Conservation (phyloP, 352 stramenopile genomes). For the Phytophthora nicotianae region DNA sequence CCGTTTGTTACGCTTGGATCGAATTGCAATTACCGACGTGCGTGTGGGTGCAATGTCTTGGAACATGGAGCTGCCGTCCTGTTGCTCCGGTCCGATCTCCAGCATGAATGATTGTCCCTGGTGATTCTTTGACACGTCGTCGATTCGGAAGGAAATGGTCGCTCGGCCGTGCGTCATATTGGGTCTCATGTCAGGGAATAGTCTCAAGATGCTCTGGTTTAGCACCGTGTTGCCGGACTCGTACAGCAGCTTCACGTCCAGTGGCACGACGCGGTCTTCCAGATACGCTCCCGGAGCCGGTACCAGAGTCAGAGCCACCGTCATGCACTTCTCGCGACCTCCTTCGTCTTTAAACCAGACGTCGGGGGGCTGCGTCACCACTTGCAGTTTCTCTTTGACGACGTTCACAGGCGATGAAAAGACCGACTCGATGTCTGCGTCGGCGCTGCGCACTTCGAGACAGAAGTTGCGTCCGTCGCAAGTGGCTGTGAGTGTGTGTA, state of each 20-base stretch:
- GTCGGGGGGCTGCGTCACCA: constrained; percentile 83
- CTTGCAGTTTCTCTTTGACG: constrained; percentile 79
- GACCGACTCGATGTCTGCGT: constrained; percentile 63
- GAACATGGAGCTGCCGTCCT: constrained; percentile 84
- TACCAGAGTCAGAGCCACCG: constrained; percentile 82
- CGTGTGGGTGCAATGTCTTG: constrained; percentile 90
- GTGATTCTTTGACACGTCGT: constrained; percentile 98
- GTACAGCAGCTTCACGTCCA: constrained; percentile 82
- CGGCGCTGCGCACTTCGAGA: constrained; percentile 58
- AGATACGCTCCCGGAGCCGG: constrained; percentile 67
- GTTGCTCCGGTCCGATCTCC: constrained; percentile 87
- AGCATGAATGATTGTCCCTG: constrained; percentile 95
- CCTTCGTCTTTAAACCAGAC: constrained; percentile 98
- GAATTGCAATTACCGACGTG: constrained; percentile 91
- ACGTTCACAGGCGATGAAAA: constrained; percentile 69
- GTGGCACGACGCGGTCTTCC: constrained; percentile 77
- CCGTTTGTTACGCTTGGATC: constrained; percentile 95
- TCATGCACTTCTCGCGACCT: constrained; percentile 95
- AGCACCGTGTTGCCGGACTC: constrained; percentile 83
- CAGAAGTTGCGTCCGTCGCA: constrained; percentile 72
- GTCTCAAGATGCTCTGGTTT: constrained; percentile 92
- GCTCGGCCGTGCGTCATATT: constrained; percentile 88
- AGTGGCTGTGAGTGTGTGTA: constrained; percentile 59
- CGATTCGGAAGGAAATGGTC: constrained; percentile 94
- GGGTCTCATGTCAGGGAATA: constrained; percentile 84